Conservation (phyloP, 345 rosid genomes). For the Lepidium aucheri region DNA sequence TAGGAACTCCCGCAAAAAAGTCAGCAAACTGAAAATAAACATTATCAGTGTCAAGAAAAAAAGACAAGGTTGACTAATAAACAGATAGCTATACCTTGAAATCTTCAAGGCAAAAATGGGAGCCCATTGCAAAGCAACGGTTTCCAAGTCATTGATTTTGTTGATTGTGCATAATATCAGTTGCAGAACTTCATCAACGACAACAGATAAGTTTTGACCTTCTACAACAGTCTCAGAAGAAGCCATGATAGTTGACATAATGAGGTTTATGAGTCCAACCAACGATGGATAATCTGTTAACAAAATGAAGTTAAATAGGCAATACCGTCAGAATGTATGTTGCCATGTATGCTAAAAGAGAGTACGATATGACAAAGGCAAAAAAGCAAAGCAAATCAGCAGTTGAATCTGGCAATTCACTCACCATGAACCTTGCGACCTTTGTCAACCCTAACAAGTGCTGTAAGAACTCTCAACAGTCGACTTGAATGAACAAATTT, state of each 20-base stretch:
- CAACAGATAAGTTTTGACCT: conserved; percentile 33
- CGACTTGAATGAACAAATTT: conserved; percentile 30
- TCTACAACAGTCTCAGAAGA: conserved; percentile 27
- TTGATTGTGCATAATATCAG: conserved; percentile 55
- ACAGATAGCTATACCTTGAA: conserved; percentile 42
- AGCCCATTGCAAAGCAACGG: conserved; percentile 50
- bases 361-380: background rate
- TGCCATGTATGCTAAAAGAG: background rate
- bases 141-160: conserved; percentile 29
- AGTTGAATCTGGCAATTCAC: conserved; percentile 6
- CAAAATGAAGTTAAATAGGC: background rate
- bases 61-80: background rate
- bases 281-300: conserved; percentile 50
- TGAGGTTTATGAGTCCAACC: conserved; percentile 34
- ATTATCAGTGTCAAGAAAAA: conserved; percentile 11
- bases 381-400: conserved; percentile 5
- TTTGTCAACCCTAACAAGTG: conserved; percentile 34
- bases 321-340: background rate
- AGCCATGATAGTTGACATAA: conserved; percentile 30
- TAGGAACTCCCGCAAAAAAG: conserved; percentile 50
- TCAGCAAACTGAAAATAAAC: conserved; percentile 46
- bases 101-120: conserved; percentile 44
- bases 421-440: conserved; percentile 46
- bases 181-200: conserved; percentile 44
- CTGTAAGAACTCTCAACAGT: conserved; percentile 43